Conservation (phyloP, 371 early-diverging fungal genomes). For the Mucor mucedo region DNA sequence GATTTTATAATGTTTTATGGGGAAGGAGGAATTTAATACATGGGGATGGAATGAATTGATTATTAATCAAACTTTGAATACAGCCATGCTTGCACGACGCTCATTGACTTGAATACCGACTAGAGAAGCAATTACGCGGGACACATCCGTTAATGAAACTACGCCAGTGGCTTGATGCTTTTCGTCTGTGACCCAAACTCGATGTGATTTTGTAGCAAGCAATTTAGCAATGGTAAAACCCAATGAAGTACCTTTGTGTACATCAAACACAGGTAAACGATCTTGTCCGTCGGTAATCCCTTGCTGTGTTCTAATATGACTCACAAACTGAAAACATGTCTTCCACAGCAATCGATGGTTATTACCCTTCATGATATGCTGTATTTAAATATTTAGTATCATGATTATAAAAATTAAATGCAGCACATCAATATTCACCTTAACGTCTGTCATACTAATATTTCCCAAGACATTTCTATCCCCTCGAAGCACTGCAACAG, state of each 20-base stretch:
- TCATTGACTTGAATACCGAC: constrained; percentile 17
- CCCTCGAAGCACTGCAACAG: constrained; percentile 61
- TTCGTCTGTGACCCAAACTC: constrained; percentile 81
- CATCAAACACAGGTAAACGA: constrained; percentile 77
- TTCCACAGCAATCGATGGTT: constrained; percentile 27
- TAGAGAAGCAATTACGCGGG: constrained; percentile 58
- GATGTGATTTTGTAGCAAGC: constrained; percentile 81
- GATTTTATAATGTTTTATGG: too few relatives aligned
- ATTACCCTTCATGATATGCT: constrained; percentile 32
- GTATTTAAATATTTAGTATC: neutral
- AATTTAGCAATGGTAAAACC: constrained; percentile 76
- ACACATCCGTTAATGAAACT: constrained; percentile 76
- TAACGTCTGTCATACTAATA: constrained; percentile 75
- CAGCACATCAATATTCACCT: constrained; percentile 26
- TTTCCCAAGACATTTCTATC: constrained; percentile 64
- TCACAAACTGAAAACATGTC: constrained; percentile 60
- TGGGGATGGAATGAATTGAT: neutral
- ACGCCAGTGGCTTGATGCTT: constrained; percentile 61
- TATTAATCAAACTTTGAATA: neutral
- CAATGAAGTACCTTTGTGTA: constrained; percentile 70
- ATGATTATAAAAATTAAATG: too few relatives aligned
- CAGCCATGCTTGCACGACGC: constrained; percentile 19
- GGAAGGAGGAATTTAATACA: too few relatives aligned
- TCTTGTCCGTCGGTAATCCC: constrained; percentile 68
- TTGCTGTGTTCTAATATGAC: constrained; percentile 51